Percentiles rank a stretch among this genome's conserved stretches.
Conservation (phyloP, 345 rosid genomes). For the Pistacia integerrima region DNA sequence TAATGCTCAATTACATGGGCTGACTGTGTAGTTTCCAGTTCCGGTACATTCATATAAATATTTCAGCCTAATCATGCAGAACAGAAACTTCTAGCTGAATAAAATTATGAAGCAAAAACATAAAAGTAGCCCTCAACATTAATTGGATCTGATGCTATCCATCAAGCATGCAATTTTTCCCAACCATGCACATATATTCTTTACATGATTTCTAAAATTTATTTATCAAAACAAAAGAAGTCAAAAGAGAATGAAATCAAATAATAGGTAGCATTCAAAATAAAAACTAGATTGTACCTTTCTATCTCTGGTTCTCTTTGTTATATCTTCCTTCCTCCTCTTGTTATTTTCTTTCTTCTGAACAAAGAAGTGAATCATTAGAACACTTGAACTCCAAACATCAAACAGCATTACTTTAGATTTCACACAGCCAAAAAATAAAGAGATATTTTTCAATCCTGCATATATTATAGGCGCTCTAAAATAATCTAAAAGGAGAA, state of each 20-base stretch:
- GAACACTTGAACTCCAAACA: background rate
- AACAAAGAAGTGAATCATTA: slow-evolving; percentile 6
- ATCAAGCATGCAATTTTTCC: background rate
- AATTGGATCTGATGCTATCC: background rate
- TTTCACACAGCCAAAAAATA: background rate
- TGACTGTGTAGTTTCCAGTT: background rate
- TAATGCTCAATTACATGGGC: background rate
- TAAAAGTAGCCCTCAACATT: background rate
- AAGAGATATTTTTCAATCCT: slow-evolving; percentile 1
- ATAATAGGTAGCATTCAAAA: background rate
- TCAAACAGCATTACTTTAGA: background rate
- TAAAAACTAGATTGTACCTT: slow-evolving; percentile 42
- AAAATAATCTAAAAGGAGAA: slow-evolving; percentile 4
- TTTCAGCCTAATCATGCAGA: background rate
- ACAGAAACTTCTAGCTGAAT: background rate
- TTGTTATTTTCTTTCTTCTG: slow-evolving; percentile 72
- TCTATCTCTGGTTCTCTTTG: slow-evolving; percentile 59
- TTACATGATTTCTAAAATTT: background rate
- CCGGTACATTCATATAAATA: background rate
- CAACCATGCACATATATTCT: slow-evolving; percentile 1
- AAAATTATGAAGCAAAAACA: background rate
- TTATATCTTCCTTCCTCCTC: slow-evolving; percentile 68
- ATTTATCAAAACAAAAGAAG: background rate
- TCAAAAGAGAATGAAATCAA: background rate
- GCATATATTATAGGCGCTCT: background rate